Conservation (phyloP, 2,329 filamentous ascomycete species). For the Microcyclospora tardicrescens region DNA sequence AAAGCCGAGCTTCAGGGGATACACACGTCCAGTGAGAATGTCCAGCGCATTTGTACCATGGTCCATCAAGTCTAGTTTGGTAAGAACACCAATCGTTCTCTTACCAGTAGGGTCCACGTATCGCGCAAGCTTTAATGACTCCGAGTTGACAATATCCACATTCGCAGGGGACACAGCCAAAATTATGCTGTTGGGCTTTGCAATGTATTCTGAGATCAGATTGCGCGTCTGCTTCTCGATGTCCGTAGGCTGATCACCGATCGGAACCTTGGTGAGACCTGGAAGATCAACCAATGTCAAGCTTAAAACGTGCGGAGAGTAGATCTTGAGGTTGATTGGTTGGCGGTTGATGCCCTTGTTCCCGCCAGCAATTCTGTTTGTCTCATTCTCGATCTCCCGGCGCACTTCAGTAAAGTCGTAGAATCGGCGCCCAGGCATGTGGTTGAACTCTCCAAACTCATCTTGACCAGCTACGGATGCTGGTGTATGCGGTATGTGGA, state of each 20-base stretch:
- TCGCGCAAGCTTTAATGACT: constrained; percentile 87
- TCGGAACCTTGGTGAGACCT: constrained; percentile 90
- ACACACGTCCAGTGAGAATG: constrained; percentile 92
- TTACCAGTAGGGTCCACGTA: constrained; percentile 92
- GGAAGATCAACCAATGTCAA: constrained; percentile 92
- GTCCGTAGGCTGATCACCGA: constrained; percentile 91
- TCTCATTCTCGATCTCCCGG: constrained; percentile 94
- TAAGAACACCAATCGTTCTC: constrained; percentile 91
- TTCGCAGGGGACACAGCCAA: constrained; percentile 94
- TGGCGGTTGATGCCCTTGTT: constrained; percentile 98
- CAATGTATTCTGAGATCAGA: constrained; percentile 94
- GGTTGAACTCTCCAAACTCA: constrained; percentile 92
- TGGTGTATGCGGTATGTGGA: constrained; percentile 61
- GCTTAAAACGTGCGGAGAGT: constrained; percentile 92
- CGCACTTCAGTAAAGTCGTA: constrained; percentile 89
- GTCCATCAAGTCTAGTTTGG: constrained; percentile 96
- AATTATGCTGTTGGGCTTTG: constrained; percentile 96
- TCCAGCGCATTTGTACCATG: constrained; percentile 96
- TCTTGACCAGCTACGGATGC: constrained; percentile 54
- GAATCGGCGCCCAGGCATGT: constrained; percentile 78
- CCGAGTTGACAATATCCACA: constrained; percentile 95
- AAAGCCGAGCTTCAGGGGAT: constrained; percentile 91
- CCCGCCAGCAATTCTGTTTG: constrained; percentile 80
- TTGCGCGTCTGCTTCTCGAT: constrained; percentile 98
- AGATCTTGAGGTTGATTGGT: constrained; percentile 97